These are phyloP conservation scores for Cutaneotrichosporon mucoides DNA, from an alignment of 1,284 basidiomycete species.

Conservation along the genomic window DNA sequence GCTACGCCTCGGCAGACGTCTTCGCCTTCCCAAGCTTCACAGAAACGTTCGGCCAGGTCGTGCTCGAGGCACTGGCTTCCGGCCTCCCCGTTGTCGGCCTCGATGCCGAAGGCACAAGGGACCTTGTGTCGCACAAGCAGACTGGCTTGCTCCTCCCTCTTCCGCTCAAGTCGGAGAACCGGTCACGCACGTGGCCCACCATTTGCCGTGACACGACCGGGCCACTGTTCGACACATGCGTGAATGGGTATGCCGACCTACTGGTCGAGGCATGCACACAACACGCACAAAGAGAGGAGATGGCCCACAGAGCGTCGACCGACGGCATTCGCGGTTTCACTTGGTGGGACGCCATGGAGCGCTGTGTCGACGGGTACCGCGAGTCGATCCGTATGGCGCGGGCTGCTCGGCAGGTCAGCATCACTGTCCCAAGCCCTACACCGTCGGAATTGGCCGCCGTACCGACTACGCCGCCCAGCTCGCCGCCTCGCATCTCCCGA, in stretches of 20 bases:
- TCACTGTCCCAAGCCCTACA: not conserved
- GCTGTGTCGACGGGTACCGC: conserved; percentile 55
- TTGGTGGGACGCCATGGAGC: conserved; percentile 58
- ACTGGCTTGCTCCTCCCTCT: conserved; percentile 53
- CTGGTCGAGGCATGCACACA: conserved; percentile 47
- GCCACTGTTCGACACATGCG: conserved; percentile 44
- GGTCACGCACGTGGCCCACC: conserved; percentile 33
- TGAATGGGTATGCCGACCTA: conserved; percentile 51
- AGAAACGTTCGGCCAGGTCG: conserved; percentile 59
- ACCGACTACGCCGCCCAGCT: not conserved
- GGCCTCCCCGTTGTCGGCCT: conserved; percentile 58
- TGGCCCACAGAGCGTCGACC: conserved; percentile 49
- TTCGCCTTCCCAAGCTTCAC: conserved; percentile 57
- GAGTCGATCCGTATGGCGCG: conserved; percentile 41
- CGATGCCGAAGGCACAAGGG: conserved; percentile 57
- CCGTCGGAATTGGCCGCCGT: not conserved
- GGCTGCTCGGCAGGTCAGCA: not conserved
- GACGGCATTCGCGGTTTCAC: conserved; percentile 50
- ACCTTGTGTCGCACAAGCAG: conserved; percentile 52
- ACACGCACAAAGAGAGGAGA: conserved; percentile 44
- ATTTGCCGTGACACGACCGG: conserved; percentile 39
- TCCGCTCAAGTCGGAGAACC: conserved; percentile 22
- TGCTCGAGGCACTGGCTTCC: conserved; percentile 56
- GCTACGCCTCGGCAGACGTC: conserved; percentile 56
- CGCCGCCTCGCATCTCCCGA: conserved; percentile 15